Evolutionary conservation across 257 asterid genomes (phyloP).

Genomic region (Anisodus tanguticus): DNA sequence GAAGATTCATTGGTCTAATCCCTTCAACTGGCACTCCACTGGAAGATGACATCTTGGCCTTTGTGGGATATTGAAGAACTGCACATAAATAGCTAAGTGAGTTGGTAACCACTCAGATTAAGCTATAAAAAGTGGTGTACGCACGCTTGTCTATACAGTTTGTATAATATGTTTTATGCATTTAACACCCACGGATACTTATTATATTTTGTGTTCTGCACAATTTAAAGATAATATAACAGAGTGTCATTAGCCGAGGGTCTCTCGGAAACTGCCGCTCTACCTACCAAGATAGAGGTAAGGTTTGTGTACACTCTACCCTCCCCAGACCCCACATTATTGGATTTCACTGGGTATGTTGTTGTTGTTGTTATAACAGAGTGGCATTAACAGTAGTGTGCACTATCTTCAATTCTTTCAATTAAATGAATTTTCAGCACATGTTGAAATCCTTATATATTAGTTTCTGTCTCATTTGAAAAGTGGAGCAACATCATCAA

Average conservation of each 20-base stretch:
- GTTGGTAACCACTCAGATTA: background rate
- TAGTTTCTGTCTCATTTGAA: background rate
- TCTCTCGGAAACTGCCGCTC: no score
- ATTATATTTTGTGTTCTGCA: background rate
- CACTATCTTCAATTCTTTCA: background rate
- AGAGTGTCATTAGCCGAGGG: no score
- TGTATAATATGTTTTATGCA: background rate
- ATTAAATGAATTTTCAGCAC: background rate
- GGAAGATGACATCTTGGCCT: background rate
- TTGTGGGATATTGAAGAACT: background rate
- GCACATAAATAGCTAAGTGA: background rate
- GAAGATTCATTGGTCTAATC: no score
- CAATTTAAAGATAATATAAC: background rate
- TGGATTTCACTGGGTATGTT: no score
- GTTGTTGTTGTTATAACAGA: no score
- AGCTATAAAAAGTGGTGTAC: background rate
- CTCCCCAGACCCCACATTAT: no score
- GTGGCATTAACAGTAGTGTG: conserved; percentile 18
- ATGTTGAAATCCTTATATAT: background rate
- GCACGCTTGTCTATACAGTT: background rate
- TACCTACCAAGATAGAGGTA: no score
- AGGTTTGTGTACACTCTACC: no score
- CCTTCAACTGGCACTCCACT: background rate
- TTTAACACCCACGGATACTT: background rate
- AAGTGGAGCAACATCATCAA: background rate